Percentiles rank a stretch among this genome's conserved stretches.
Conservation (phyloP, 1,139 yeast genomes). For the Sugiyamaella novakii region DNA sequence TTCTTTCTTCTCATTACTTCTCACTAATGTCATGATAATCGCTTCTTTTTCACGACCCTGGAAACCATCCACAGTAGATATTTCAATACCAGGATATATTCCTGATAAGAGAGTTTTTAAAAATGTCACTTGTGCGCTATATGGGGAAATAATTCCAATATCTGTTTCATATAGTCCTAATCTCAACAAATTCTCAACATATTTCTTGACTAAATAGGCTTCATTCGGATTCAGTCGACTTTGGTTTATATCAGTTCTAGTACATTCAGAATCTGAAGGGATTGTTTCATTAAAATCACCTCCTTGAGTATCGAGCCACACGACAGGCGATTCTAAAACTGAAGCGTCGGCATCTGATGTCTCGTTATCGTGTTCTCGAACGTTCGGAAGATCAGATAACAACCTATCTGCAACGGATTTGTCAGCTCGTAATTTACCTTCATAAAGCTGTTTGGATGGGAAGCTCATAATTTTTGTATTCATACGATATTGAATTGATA, state of each 20-base stretch:
- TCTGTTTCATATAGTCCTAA: conserved; percentile 44
- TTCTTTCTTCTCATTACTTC: conserved; percentile 66
- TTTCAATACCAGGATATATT: conserved; percentile 64
- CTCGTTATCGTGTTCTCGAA: conserved; percentile 50
- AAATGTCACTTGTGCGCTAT: conserved; percentile 77
- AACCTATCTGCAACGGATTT: conserved; percentile 55
- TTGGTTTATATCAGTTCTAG: conserved; percentile 24
- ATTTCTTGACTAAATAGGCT: conserved; percentile 58
- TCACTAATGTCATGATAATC: conserved; percentile 74
- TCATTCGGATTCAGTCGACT: conserved; percentile 74
- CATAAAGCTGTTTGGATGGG: conserved; percentile 70
- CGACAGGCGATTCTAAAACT: conserved; percentile 44
- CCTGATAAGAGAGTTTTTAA: conserved; percentile 52
- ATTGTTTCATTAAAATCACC: conserved; percentile 65
- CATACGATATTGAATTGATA: conserved; percentile 88
- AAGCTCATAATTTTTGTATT: conserved; percentile 74
- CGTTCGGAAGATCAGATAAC: conserved; percentile 59
- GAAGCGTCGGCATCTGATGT: neutral
- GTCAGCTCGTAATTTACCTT: conserved; percentile 63
- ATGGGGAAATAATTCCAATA: conserved; percentile 87
- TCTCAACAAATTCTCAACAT: conserved; percentile 58
- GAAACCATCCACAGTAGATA: conserved; percentile 87
- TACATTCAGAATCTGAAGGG: conserved; percentile 40
- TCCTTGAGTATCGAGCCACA: conserved; percentile 94
- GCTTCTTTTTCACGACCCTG: conserved; percentile 93